These are phyloP conservation scores for Fusarium humuli DNA, from an alignment of 2,329 filamentous ascomycete genomes.

Conservation along the genomic window DNA sequence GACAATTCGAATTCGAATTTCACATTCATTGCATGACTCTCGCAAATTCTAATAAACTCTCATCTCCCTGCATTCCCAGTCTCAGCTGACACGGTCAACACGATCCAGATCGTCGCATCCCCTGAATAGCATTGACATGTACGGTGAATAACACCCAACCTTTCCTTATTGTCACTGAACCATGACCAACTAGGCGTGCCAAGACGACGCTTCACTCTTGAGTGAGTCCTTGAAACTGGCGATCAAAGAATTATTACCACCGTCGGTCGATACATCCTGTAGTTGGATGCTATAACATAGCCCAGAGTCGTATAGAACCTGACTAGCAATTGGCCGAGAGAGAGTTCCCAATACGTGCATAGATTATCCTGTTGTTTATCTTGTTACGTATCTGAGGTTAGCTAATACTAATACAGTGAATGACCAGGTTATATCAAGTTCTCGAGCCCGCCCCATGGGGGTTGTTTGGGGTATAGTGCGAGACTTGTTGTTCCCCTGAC, in stretches of 20 bases:
- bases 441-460: slow-evolving; percentile 23
- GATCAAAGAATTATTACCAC: slow-evolving; percentile 1
- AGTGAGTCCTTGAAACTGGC: neutral
- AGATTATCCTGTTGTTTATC: neutral
- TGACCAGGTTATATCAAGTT: slow-evolving; percentile 10
- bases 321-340: slow-evolving; percentile 16
- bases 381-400: neutral
- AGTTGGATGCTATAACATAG: slow-evolving; percentile 4
- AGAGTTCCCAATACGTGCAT: slow-evolving; percentile 1
- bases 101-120: slow-evolving; percentile 21
- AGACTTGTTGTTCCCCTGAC: slow-evolving; percentile 20
- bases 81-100: slow-evolving; percentile 7
- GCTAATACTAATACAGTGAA: neutral
- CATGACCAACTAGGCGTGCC: neutral
- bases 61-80: slow-evolving; percentile 1
- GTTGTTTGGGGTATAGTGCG: slow-evolving; percentile 28
- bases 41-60: neutral
- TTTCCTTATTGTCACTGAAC: neutral
- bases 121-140: neutral
- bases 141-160: neutral
- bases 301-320: slow-evolving; percentile 1
- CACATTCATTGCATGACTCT: slow-evolving; percentile 2
- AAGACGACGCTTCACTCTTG: slow-evolving; percentile 4
- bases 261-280: slow-evolving; percentile 1
- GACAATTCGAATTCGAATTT: neutral